Percentiles rank a stretch among this genome's conserved stretches.
phyloP scores from a whole-genome alignment of 2,329 filamentous ascomycete genomes.

The Penicillium expansum region DNA sequence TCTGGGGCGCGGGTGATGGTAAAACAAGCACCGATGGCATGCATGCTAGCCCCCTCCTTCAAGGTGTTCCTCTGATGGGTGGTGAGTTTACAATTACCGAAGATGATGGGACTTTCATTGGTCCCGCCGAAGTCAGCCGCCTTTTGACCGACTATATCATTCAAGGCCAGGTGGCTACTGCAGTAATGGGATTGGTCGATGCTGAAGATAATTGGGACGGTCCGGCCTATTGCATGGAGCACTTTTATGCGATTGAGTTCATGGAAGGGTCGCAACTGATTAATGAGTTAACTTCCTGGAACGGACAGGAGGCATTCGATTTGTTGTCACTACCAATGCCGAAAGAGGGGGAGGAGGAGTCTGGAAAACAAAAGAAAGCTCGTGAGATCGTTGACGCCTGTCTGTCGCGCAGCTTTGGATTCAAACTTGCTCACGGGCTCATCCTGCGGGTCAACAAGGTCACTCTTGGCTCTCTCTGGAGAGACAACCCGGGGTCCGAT shows the following conservation, averaged over 20 bases:
- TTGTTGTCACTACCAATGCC: conserved; percentile 49
- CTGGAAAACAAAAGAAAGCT: conserved; percentile 48
- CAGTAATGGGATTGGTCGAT: conserved; percentile 55
- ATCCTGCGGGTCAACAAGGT: conserved; percentile 51
- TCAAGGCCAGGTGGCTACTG: conserved; percentile 53
- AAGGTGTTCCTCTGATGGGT: conserved; percentile 42
- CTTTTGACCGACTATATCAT: conserved; percentile 58
- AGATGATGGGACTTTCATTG: conserved; percentile 29
- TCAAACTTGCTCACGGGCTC: conserved; percentile 57
- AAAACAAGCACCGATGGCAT: conserved; percentile 53
- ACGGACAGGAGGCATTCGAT: conserved; percentile 50
- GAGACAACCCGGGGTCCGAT: conserved; percentile 50
- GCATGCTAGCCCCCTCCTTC: conserved; percentile 38
- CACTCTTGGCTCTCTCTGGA: conserved; percentile 56
- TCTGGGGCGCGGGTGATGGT: conserved; percentile 48
- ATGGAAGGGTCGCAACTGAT: conserved; percentile 53
- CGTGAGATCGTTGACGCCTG: conserved; percentile 53
- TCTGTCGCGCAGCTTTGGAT: conserved; percentile 51
- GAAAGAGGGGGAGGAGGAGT: conserved; percentile 41
- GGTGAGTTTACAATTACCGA: conserved; percentile 19
- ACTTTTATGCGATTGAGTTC: conserved; percentile 52
- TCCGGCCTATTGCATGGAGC: conserved; percentile 50
- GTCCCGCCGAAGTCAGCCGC: conserved; percentile 41
- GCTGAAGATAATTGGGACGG: conserved; percentile 54
- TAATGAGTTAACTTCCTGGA: conserved; percentile 54